Conservation (phyloP, 306 rosid genomes). For the Luffa acutangula region DNA sequence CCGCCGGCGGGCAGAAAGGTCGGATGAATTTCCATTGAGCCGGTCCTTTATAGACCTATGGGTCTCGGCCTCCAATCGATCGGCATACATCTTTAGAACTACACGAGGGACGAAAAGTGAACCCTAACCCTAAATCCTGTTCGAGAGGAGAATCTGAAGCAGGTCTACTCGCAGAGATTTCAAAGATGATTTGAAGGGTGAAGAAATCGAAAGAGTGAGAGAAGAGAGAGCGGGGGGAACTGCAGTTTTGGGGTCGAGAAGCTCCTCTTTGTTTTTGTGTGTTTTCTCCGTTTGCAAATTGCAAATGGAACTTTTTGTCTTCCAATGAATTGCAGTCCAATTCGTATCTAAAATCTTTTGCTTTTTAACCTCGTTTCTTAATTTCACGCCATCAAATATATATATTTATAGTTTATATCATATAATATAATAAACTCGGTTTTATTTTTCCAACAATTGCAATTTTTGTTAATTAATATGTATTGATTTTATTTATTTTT, state of each 20-base stretch:
- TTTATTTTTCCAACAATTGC: too few relatives aligned
- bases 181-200: background rate
- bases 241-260: background rate
- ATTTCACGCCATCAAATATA: background rate
- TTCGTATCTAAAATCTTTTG: background rate
- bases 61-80: slow-evolving; percentile 63
- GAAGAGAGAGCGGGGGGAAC: background rate
- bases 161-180: background rate
- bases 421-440: too few relatives aligned
- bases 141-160: background rate
- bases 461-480: too few relatives aligned
- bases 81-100: slow-evolving; percentile 60
- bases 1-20: slow-evolving; percentile 37
- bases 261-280: background rate
- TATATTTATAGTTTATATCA: too few relatives aligned
- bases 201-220: background rate
- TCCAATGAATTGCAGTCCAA: background rate
- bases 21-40: slow-evolving; percentile 46
- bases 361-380: background rate
- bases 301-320: background rate
- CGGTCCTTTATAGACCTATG: slow-evolving; percentile 86
- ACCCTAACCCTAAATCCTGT: slow-evolving; percentile 12
- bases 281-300: background rate
- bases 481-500: too few relatives aligned
- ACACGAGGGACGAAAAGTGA: background rate